These are phyloP conservation scores for Potentilla sterilis DNA, from an alignment of 306 rosid species.

Conservation along the genomic window DNA sequence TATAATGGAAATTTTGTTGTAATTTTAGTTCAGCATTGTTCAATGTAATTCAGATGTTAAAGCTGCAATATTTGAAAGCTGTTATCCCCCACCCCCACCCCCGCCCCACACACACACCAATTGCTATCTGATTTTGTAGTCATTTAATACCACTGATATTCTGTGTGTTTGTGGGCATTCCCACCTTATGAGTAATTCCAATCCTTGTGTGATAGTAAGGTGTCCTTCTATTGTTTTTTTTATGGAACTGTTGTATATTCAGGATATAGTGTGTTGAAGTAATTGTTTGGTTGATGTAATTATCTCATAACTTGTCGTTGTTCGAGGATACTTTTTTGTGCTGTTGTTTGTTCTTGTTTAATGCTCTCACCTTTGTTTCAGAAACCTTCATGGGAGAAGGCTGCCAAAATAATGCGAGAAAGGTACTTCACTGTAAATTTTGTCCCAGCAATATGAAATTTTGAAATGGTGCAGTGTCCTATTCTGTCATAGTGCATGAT, in stretches of 20 bases:
- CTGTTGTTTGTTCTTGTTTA: conserved; percentile 13
- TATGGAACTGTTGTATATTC: neutral
- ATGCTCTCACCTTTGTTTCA: conserved; percentile 39
- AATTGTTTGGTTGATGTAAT: neutral
- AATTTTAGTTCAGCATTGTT: neutral
- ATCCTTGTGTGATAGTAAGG: neutral
- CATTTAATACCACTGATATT: neutral
- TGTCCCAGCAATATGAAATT: conserved; percentile 27
- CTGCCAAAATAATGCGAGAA: conserved; percentile 70
- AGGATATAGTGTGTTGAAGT: neutral
- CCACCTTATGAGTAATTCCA: neutral
- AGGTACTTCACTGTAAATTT: conserved; percentile 47
- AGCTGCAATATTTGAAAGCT: conserved; percentile 6
- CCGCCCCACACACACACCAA: neutral
- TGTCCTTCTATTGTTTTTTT: neutral
- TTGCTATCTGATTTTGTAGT: conserved; percentile 14
- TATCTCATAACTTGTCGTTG: conserved; percentile 13
- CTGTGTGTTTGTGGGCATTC: neutral
- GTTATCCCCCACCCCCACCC: neutral
- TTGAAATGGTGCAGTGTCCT: neutral
- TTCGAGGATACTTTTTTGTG: neutral
- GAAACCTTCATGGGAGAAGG: conserved; percentile 99
- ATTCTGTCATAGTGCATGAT: neutral
- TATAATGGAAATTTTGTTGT: neutral
- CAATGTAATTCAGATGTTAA: neutral